These are phyloP conservation scores for Lepidium sativum DNA, from an alignment of 345 rosid genomes.

Conservation along the genomic window DNA sequence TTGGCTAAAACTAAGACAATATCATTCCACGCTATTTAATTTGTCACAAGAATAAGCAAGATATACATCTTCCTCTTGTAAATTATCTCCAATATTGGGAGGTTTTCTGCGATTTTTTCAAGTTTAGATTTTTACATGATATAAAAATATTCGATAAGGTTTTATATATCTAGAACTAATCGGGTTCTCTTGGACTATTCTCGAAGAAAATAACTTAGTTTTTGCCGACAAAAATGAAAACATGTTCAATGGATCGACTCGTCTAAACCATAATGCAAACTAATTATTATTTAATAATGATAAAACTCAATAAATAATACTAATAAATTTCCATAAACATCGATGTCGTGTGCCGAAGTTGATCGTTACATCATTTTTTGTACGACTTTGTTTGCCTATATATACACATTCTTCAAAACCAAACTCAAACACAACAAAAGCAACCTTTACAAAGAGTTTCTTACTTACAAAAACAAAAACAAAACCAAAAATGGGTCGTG, in stretches of 20 bases:
- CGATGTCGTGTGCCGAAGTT: slow-evolving; percentile 16
- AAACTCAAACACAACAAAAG: slow-evolving; percentile 16
- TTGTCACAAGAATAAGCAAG: neutral
- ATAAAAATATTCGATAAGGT: no score
- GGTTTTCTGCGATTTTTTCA: no score
- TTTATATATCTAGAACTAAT: no score
- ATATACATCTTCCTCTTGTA: no score
- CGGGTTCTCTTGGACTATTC: no score
- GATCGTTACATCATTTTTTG: neutral
- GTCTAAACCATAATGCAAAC: neutral
- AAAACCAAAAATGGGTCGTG: slow-evolving; percentile 22
- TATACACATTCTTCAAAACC: slow-evolving; percentile 6
- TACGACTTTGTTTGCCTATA: slow-evolving; percentile 8
- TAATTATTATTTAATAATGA: neutral
- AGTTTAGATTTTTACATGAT: no score
- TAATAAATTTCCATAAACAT: neutral
- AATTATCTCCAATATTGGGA: no score
- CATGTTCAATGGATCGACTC: slow-evolving; percentile 10
- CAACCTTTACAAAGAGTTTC: slow-evolving; percentile 4
- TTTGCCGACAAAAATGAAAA: neutral
- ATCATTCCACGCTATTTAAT: neutral
- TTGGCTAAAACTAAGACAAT: neutral
- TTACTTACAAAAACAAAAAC: neutral
- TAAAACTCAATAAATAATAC: neutral
- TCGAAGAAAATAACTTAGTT: no score